Evolutionary conservation across 192 early-diverging fungal genomes (phyloP).

Genomic region (Backusella luteola): DNA sequence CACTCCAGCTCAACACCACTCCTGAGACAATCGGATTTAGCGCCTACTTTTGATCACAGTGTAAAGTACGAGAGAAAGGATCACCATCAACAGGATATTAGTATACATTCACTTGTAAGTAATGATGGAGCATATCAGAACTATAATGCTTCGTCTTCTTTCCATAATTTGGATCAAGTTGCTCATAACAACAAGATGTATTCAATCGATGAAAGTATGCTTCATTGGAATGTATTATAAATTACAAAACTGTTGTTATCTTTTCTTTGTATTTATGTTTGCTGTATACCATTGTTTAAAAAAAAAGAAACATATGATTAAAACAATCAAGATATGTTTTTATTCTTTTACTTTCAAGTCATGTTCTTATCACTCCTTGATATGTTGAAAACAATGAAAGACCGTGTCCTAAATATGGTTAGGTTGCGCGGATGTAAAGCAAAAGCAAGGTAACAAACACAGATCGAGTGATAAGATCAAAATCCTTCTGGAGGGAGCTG

Average conservation of each 20-base stretch:
- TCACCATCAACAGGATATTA: neutral
- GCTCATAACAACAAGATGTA: neutral
- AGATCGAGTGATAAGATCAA: no score
- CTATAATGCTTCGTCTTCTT: neutral
- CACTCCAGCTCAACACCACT: neutral
- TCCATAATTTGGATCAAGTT: neutral
- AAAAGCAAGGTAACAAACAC: neutral
- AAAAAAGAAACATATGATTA: no score
- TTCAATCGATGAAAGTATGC: neutral
- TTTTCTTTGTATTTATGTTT: neutral
- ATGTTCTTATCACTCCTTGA: neutral
- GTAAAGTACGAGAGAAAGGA: neutral
- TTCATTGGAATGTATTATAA: slow-evolving; percentile 4
- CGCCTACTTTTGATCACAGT: neutral
- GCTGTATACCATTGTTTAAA: neutral
- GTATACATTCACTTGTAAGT: neutral
- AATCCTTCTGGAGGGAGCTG: no score
- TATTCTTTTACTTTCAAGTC: neutral
- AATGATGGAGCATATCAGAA: neutral
- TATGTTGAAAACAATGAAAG: neutral
- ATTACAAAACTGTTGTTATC: neutral
- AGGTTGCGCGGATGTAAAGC: neutral
- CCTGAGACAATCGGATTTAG: neutral
- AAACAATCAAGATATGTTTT: neutral
- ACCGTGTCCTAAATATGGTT: neutral